A percentile compares a stretch with the other conserved stretches of the same genome.
These are phyloP conservation scores for Medicago arabica DNA, from an alignment of 306 rosid species.

Conservation along the genomic window DNA sequence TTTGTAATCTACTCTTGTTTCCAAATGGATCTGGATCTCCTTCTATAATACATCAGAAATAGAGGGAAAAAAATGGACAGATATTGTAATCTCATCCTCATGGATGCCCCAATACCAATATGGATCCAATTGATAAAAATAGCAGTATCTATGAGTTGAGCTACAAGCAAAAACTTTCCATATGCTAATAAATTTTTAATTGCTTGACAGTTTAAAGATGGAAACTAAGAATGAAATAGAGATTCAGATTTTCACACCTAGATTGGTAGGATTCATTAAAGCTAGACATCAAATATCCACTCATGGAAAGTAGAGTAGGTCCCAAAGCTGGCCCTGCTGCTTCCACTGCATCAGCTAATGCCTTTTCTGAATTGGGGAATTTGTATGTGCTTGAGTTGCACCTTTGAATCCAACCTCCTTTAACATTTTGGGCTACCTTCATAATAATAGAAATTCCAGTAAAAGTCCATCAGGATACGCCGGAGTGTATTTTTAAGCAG, in stretches of 20 bases:
- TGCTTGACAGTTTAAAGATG: conserved; percentile 18
- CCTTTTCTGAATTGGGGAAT: conserved; percentile 79
- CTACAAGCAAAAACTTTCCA: conserved; percentile 23
- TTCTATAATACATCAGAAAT: conserved; percentile 23
- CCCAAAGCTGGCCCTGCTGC: conserved; percentile 91
- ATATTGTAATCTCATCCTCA: neutral
- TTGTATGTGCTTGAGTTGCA: conserved; percentile 64
- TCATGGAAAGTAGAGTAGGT: conserved; percentile 83
- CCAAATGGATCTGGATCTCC: conserved; percentile 3
- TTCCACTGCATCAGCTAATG: conserved; percentile 76
- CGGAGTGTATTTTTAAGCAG: conserved; percentile 29
- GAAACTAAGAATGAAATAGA: conserved; percentile 26
- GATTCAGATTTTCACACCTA: conserved; percentile 60
- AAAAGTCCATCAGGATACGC: conserved; percentile 38
- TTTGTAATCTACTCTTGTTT: conserved; percentile 1
- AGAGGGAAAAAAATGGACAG: neutral
- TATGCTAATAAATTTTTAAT: conserved; percentile 13
- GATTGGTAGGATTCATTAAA: conserved; percentile 96
- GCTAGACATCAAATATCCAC: conserved; percentile 97
- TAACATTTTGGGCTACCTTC: conserved; percentile 71
- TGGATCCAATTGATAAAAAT: neutral
- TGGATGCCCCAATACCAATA: conserved; percentile 15
- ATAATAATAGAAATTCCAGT: conserved; percentile 40
- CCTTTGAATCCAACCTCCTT: conserved; percentile 88
- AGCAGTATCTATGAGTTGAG: conserved; percentile 24